A percentile compares a stretch with the other conserved stretches of the same genome.
Conservation (phyloP, 768 basidiomycete genomes). For the Tubosaeta sp. region DNA sequence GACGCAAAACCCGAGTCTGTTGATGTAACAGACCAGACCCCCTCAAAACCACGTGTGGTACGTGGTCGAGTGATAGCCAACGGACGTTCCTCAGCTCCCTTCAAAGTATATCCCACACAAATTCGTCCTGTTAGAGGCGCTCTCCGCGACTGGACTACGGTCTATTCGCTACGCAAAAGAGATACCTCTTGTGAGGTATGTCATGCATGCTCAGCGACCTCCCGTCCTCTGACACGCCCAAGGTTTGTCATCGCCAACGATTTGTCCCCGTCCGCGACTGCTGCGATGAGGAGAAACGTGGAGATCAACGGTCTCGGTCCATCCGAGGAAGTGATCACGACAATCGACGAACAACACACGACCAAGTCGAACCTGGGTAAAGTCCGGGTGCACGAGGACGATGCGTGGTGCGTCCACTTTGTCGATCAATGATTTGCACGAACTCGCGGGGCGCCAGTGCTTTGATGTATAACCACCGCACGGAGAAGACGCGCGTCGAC, state of each 20-base stretch:
- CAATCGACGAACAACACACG: constrained; percentile 7
- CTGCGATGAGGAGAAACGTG: constrained; percentile 83
- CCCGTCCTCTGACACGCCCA: constrained; percentile 35
- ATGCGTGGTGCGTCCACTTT: constrained; percentile 70
- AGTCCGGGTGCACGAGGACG: constrained; percentile 85
- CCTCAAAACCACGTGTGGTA: constrained; percentile 21
- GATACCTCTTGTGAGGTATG: constrained; percentile 85
- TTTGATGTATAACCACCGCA: constrained; percentile 86
- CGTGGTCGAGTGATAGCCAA: constrained; percentile 5
- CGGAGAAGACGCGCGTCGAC: constrained; percentile 72
- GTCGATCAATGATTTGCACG: neutral
- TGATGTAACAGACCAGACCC: neutral
- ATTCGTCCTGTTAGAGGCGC: constrained; percentile 83
- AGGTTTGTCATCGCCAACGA: constrained; percentile 97
- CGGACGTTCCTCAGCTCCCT: neutral
- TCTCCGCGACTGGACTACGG: constrained; percentile 93
- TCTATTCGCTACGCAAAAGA: constrained; percentile 98
- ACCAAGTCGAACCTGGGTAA: constrained; percentile 37
- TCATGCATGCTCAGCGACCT: neutral
- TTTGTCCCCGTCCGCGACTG: constrained; percentile 74
- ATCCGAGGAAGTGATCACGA: constrained; percentile 19
- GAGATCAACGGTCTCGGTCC: constrained; percentile 69
- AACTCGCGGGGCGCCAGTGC: constrained; percentile 43
- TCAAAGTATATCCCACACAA: constrained; percentile 54
- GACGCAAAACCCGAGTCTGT: neutral